Conservation (phyloP, 164 flowering plant species). For the Chloranthus sessilifolius region DNA sequence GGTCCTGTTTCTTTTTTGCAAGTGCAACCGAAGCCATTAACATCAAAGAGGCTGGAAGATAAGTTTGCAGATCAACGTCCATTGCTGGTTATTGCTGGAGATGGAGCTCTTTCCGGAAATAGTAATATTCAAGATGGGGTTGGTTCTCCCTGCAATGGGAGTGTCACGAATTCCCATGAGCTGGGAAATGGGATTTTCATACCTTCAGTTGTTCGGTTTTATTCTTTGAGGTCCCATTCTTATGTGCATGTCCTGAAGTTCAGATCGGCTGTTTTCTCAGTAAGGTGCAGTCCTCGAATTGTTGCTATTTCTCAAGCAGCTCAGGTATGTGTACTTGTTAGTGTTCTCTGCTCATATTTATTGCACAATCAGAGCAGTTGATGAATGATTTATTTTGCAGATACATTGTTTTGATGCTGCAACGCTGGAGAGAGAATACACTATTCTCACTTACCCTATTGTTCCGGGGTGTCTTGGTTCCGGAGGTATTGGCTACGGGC, state of each 20-base stretch:
- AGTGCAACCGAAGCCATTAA: conserved; percentile 49
- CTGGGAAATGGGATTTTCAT: conserved; percentile 26
- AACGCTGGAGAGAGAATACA: conserved; percentile 63
- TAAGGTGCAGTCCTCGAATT: conserved; percentile 72
- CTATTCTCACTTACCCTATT: conserved; percentile 62
- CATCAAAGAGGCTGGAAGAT: conserved; percentile 37
- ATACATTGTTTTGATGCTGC: conserved; percentile 71
- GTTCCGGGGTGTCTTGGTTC: conserved; percentile 33
- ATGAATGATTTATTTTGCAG: conserved; percentile 31
- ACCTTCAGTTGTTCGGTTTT: conserved; percentile 58
- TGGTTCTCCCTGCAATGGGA: conserved; percentile 27
- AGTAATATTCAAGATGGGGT: conserved; percentile 28
- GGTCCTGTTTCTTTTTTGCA: conserved; percentile 75
- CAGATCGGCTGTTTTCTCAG: conserved; percentile 57
- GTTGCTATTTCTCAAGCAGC: conserved; percentile 64
- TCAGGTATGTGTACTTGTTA: conserved; percentile 43
- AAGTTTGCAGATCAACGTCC: conserved; percentile 59
- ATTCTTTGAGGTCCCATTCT: conserved; percentile 65
- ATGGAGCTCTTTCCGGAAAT: conserved; percentile 37
- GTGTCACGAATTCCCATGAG: conserved; percentile 25
- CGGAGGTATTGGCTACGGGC: conserved; percentile 61
- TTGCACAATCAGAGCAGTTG: background rate
- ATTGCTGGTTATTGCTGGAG: conserved; percentile 53
- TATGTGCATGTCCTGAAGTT: conserved; percentile 65
- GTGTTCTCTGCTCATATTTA: background rate